Percentiles rank a stretch among this genome's conserved stretches.
Evolutionary conservation across 2,329 filamentous ascomycete genomes (phyloP).

Genomic region (Aspergillus ustus): DNA sequence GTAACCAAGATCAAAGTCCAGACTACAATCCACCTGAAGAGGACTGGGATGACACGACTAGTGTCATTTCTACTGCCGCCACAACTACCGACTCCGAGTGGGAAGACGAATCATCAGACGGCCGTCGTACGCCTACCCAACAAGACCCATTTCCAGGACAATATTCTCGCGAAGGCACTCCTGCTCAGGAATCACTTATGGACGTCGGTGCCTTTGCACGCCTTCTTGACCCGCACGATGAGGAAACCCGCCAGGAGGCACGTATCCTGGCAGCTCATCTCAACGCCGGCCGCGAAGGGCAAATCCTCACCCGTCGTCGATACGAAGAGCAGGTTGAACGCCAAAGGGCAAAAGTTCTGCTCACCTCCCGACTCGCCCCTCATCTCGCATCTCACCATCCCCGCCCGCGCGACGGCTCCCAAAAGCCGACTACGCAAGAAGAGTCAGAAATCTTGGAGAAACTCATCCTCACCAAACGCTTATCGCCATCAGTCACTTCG

Average conservation of each 20-base stretch:
- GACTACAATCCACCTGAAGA: constrained; percentile 68
- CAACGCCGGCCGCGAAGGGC: constrained; percentile 57
- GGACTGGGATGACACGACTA: constrained; percentile 75
- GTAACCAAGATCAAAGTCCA: constrained; percentile 77
- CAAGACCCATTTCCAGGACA: constrained; percentile 60
- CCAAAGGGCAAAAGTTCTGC: constrained; percentile 71
- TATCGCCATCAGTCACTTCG: constrained; percentile 27
- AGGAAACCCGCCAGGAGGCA: constrained; percentile 80
- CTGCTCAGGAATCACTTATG: constrained; percentile 65
- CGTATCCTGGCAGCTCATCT: constrained; percentile 80
- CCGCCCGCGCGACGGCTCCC: constrained; percentile 23
- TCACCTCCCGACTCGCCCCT: constrained; percentile 49
- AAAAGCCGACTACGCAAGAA: constrained; percentile 53
- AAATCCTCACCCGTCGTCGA: constrained; percentile 79
- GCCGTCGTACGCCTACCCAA: constrained; percentile 74
- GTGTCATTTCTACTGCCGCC: constrained; percentile 71
- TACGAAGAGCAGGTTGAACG: constrained; percentile 71
- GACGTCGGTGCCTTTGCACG: constrained; percentile 72
- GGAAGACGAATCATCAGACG: constrained; percentile 52
- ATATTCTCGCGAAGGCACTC: constrained; percentile 51
- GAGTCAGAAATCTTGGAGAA: constrained; percentile 64
- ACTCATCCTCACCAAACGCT: constrained; percentile 61
- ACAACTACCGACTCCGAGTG: constrained; percentile 57
- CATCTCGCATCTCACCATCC: constrained; percentile 26
- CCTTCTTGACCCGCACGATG: constrained; percentile 77